A percentile compares a stretch with the other conserved stretches of the same genome.
Evolutionary conservation across 441 rosid species (phyloP).

Genomic region (Geranium incanum): DNA sequence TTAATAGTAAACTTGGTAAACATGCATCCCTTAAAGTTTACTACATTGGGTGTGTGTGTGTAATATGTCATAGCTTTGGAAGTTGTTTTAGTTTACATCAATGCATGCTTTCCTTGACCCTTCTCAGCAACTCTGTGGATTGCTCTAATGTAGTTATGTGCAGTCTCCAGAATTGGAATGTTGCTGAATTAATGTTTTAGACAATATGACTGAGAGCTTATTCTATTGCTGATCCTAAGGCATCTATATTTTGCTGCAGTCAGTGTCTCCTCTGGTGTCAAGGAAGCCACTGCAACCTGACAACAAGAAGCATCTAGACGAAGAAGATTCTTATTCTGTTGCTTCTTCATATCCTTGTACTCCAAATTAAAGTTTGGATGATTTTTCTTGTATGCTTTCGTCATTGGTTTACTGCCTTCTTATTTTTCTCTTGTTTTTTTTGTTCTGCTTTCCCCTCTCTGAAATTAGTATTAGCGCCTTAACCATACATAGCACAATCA

Average conservation of each 20-base stretch:
- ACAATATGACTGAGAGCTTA: not conserved
- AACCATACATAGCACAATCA: constrained; percentile 41
- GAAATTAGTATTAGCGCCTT: constrained; percentile 20
- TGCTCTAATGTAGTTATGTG: not conserved
- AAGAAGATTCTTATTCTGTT: constrained; percentile 70
- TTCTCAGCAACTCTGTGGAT: not conserved
- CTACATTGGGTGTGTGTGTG: not conserved
- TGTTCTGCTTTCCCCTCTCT: constrained; percentile 9
- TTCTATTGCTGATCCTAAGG: not conserved
- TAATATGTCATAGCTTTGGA: not conserved
- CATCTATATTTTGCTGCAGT: constrained; percentile 28
- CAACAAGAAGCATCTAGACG: constrained; percentile 83
- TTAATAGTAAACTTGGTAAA: not conserved
- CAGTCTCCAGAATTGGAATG: not conserved
- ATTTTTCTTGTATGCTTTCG: not conserved
- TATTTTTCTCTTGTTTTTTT: constrained; percentile 2
- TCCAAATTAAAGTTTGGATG: not conserved
- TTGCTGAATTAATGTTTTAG: not conserved
- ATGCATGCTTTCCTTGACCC: not conserved
- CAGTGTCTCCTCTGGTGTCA: constrained; percentile 27
- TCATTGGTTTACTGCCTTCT: not conserved
- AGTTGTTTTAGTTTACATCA: not conserved
- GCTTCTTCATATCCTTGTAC: constrained; percentile 57
- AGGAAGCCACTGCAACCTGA: constrained; percentile 82
- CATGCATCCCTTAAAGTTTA: not conserved